phyloP scores from a whole-genome alignment of 305 asterid species.

The Fraxinus platypoda region DNA sequence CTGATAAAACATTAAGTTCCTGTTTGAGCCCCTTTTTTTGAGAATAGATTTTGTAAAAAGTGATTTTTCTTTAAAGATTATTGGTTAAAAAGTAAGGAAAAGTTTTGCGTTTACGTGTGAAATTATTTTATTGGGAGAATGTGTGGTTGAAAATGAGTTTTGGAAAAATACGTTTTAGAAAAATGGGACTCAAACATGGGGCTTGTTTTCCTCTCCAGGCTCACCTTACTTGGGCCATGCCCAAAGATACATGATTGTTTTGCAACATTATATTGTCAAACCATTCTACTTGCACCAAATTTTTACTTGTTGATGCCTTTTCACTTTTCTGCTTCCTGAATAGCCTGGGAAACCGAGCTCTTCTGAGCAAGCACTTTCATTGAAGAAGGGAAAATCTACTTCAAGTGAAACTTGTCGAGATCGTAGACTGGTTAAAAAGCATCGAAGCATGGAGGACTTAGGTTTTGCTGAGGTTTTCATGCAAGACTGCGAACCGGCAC shows the following conservation, averaged over 20 bases:
- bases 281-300: constrained; percentile 11
- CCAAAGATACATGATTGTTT: constrained; percentile 6
- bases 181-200: not conserved
- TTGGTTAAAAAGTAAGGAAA: not conserved
- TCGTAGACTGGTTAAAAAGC: constrained; percentile 60
- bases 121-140: not conserved
- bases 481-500: constrained; percentile 24
- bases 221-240: not conserved
- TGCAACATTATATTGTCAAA: constrained; percentile 1
- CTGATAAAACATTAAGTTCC: not conserved
- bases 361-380: constrained; percentile 31
- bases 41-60: not conserved
- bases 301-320: constrained; percentile 8
- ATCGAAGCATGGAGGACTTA: constrained; percentile 29
- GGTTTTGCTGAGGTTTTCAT: constrained; percentile 39
- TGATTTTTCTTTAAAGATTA: no score
- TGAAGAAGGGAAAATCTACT: constrained; percentile 40
- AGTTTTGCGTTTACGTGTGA: not conserved
- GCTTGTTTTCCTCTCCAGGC: not conserved
- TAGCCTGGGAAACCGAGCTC: constrained; percentile 46
- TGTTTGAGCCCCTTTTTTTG: not conserved
- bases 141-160: not conserved
- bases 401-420: constrained; percentile 37
- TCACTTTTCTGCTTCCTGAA: constrained; percentile 24
- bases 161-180: no score